Evolutionary conservation across 805 yeast species (phyloP).

Genomic region (Wickerhamiella vanderwaltii): DNA sequence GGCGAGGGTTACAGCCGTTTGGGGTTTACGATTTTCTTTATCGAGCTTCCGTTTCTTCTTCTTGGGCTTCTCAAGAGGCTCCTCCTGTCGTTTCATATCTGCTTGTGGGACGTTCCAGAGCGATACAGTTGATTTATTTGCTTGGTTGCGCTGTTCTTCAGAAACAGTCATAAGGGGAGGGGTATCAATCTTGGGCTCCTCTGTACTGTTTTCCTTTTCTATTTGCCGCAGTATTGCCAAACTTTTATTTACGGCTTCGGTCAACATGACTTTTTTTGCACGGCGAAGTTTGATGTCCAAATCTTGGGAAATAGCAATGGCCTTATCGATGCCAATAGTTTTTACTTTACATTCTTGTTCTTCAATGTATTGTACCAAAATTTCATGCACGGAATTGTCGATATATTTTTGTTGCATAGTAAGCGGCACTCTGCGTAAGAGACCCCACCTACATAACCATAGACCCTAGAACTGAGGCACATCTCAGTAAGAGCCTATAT

Average conservation of each 20-base stretch:
- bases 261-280: constrained; percentile 51
- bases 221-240: constrained; percentile 38
- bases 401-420: constrained; percentile 10
- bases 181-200: constrained; percentile 30
- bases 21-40: constrained; percentile 39
- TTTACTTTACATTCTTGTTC: constrained; percentile 31
- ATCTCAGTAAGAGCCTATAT: no score
- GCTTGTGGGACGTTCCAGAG: constrained; percentile 41
- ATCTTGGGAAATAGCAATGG: constrained; percentile 35
- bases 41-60: constrained; percentile 14
- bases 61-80: constrained; percentile 10
- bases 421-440: background rate
- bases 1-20: constrained; percentile 51
- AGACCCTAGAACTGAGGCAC: no score
- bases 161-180: constrained; percentile 42
- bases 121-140: constrained; percentile 66
- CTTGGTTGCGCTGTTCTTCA: constrained; percentile 44
- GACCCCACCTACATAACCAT: no score
- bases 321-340: constrained; percentile 15
- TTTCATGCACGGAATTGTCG: constrained; percentile 21
- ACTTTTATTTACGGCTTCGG: constrained; percentile 50
- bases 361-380: constrained; percentile 22
- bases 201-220: constrained; percentile 43
- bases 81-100: constrained; percentile 11
- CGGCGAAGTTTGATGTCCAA: constrained; percentile 58